A percentile compares a stretch with the other conserved stretches of the same genome.
Conservation (phyloP, 73 alveolate species). For the Uronychia binucleata region DNA sequence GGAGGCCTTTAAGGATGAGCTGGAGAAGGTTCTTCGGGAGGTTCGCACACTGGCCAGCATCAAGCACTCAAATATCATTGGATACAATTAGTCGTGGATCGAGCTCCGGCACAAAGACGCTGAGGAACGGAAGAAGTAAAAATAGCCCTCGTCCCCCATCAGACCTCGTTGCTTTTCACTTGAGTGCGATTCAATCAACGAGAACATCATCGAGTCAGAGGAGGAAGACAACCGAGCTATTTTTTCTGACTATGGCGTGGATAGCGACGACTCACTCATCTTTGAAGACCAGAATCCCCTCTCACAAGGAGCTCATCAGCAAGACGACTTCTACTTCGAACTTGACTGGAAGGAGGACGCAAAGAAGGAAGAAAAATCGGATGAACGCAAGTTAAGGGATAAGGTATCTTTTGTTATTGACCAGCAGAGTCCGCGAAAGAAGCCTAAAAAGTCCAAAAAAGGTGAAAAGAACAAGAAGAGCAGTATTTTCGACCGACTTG, state of each 20-base stretch:
- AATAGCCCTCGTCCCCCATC: background rate
- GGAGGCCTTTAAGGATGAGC: slow-evolving; percentile 13
- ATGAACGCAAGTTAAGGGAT: background rate
- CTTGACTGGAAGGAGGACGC: background rate
- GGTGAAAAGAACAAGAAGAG: background rate
- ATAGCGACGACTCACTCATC: background rate
- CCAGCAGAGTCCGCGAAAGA: background rate
- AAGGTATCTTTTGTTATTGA: background rate
- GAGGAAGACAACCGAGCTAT: background rate
- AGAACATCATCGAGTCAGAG: background rate
- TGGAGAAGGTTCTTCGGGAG: slow-evolving; percentile 24
- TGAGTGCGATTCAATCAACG: background rate
- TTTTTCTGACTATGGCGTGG: background rate
- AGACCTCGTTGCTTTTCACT: background rate
- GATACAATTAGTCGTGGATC: slow-evolving; percentile 53
- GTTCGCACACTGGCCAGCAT: slow-evolving; percentile 39
- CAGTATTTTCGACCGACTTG: background rate
- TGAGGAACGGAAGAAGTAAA: background rate
- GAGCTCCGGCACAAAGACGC: slow-evolving; percentile 32
- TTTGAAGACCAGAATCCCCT: background rate
- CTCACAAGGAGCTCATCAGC: background rate
- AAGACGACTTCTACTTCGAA: background rate
- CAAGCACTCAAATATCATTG: slow-evolving; percentile 43
- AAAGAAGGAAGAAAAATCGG: background rate
- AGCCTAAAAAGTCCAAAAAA: background rate